A percentile compares a stretch with the other conserved stretches of the same genome.
phyloP scores from a whole-genome alignment of 352 stramenopile genomes.

The Pythium guiyangense region DNA sequence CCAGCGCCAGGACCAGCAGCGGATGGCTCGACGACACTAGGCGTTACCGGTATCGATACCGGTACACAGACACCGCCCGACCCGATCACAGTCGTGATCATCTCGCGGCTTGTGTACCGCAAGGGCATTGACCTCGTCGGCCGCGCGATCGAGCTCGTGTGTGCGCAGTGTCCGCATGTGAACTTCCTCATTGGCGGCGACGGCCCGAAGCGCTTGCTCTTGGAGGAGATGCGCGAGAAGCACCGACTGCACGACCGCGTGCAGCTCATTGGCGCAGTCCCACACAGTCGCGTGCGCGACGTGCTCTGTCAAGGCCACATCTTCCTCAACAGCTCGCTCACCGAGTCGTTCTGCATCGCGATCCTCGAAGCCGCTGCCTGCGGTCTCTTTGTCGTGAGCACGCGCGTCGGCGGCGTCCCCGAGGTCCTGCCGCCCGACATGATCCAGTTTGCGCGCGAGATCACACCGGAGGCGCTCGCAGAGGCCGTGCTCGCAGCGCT shows the following conservation, averaged over 20 bases:
- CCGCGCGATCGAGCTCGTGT: constrained; percentile 89
- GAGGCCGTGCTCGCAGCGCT: constrained; percentile 67
- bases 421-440: constrained; percentile 93
- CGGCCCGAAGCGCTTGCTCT: constrained; percentile 90
- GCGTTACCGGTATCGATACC: background rate
- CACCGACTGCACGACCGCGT: constrained; percentile 94
- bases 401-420: constrained; percentile 94
- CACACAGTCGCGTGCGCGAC: constrained; percentile 88
- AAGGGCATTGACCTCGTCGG: constrained; percentile 97
- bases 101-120: constrained; percentile 94
- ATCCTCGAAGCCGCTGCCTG: constrained; percentile 96
- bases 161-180: constrained; percentile 76
- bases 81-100: constrained; percentile 92
- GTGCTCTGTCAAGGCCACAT: constrained; percentile 93
- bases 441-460: constrained; percentile 85
- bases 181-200: constrained; percentile 96
- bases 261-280: constrained; percentile 91
- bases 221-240: constrained; percentile 97
- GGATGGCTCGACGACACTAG: too few species aligned
- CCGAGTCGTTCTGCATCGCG: constrained; percentile 98
- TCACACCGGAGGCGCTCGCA: constrained; percentile 70
- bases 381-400: constrained; percentile 95
- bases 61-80: background rate
- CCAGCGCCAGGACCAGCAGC: constrained; percentile 12
- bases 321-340: constrained; percentile 98